These are phyloP conservation scores for Talaromyces atroroseus DNA, from an alignment of 2,329 filamentous ascomycete species.

Conservation along the genomic window DNA sequence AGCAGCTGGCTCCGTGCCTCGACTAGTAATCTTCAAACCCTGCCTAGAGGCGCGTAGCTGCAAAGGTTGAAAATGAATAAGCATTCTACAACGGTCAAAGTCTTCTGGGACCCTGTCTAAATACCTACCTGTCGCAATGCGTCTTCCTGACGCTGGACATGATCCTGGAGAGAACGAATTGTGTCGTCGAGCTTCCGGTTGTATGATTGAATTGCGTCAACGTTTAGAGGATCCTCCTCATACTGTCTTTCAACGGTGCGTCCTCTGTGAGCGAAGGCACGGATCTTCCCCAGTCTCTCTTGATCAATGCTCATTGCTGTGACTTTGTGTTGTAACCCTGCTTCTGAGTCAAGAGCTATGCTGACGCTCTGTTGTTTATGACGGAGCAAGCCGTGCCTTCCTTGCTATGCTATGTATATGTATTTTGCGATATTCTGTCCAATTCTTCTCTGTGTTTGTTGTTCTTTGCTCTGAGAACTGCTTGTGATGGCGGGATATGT, in stretches of 20 bases:
- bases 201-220: slow-evolving; percentile 28
- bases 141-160: slow-evolving; percentile 43
- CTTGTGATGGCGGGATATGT: neutral
- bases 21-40: slow-evolving; percentile 25
- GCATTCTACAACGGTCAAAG: neutral
- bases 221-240: slow-evolving; percentile 21
- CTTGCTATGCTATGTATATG: neutral
- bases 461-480: neutral
- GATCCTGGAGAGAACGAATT: slow-evolving; percentile 59
- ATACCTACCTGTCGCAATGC: slow-evolving; percentile 42
- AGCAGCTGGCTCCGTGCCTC: slow-evolving; percentile 23
- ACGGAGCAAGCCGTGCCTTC: neutral
- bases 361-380: neutral
- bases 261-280: slow-evolving; percentile 30
- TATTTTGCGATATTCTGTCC: neutral
- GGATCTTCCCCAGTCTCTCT: slow-evolving; percentile 29
- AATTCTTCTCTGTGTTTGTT: neutral
- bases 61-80: slow-evolving; percentile 15
- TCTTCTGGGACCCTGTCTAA: too few relatives aligned
- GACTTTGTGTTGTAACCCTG: neutral
- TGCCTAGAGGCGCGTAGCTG: slow-evolving; percentile 31
- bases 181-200: slow-evolving; percentile 55
- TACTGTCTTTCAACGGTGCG: slow-evolving; percentile 31
- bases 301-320: slow-evolving; percentile 27
- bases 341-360: neutral